Evolutionary conservation across 768 basidiomycete species (phyloP).

Genomic region (Austroboletus eburneus): DNA sequence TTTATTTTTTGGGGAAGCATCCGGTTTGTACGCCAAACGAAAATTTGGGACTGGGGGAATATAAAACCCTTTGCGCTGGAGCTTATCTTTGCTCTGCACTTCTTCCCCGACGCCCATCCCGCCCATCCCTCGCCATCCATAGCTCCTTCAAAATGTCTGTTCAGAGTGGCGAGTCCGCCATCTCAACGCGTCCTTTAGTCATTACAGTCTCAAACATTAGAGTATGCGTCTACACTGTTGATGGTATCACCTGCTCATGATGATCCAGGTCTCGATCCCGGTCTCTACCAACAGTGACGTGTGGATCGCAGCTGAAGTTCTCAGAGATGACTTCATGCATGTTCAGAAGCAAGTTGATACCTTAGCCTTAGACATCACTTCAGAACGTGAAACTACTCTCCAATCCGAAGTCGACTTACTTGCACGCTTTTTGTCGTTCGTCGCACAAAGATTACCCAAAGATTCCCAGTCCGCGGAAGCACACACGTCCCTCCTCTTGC

Average conservation of each 20-base stretch:
- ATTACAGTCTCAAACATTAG: slow-evolving; percentile 32
- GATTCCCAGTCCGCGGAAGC: slow-evolving; percentile 50
- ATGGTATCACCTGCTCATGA: slow-evolving; percentile 3
- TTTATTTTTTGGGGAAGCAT: slow-evolving; percentile 28
- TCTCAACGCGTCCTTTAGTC: slow-evolving; percentile 35
- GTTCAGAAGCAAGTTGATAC: slow-evolving; percentile 54
- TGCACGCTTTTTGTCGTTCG: slow-evolving; percentile 78
- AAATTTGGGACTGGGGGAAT: slow-evolving; percentile 32
- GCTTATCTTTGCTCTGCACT: slow-evolving; percentile 6
- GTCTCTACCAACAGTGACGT: slow-evolving; percentile 77
- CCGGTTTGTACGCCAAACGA: slow-evolving; percentile 18
- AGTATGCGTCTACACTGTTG: slow-evolving; percentile 26
- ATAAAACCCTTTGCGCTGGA: slow-evolving; percentile 13
- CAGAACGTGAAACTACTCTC: slow-evolving; percentile 47
- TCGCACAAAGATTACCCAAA: slow-evolving; percentile 58
- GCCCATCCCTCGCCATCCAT: slow-evolving; percentile 4
- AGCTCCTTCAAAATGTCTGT: slow-evolving; percentile 29
- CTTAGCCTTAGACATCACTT: slow-evolving; percentile 47
- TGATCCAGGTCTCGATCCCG: slow-evolving; percentile 71
- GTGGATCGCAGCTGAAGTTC: slow-evolving; percentile 91
- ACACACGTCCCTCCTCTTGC: slow-evolving; percentile 63
- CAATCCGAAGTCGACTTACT: slow-evolving; percentile 75
- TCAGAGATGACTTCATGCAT: slow-evolving; percentile 83
- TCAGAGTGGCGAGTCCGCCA: slow-evolving; percentile 28
- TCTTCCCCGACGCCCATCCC: not conserved